Evolutionary conservation across 2,329 filamentous ascomycete genomes (phyloP), one percentile per base, ranked within the genome.

Genomic region (Calonectria pseudoreteaudii): DNA sequence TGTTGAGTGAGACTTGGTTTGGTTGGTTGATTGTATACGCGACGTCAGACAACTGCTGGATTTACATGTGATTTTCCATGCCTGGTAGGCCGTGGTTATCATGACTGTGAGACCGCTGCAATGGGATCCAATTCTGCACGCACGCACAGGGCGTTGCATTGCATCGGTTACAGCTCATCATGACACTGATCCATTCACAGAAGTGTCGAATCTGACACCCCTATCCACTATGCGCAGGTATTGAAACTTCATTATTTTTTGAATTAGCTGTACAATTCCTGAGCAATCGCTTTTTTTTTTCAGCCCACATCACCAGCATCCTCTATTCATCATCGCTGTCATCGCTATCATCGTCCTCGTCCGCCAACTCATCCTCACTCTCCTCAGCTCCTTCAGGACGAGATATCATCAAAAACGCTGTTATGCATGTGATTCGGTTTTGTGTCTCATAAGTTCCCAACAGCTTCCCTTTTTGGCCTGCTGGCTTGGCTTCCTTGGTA

Each of bases 361-460:
- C 84, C 20, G 85, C 88, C 52, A 84, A 85, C 76, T 89, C 87
- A 60, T 87, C 86, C 70, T 91, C 91, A 80, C 88, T 91, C 23
- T 91, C 91, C 78, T 91, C 91, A 56, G 88, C 87, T 28, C 89
- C 90, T 50, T 92, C 91, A 20, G 91, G 90, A 60, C 89, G 87
- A 79, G 92, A 90, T 83, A 94, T 90, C 95, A 98, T 97, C 76
- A 94, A 87, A 86, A 98, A 98, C 28, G 93, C 93, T 79, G 92
- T 92, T 80, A 98, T 82, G 83, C 97, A 98, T 47, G 96, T 98
- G 78, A 98, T 95, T 71, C 97, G 89, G 83, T 96, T 96, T 58
- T 93, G 92, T 28, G 96, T 98, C 84, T 96, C 93, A 81, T 97
- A 97, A 38, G 90, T 92, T 20, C 93, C 95, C 56, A 98, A 83